Conservation (phyloP, 306 rosid species). For the Spatholobus suberectus region DNA sequence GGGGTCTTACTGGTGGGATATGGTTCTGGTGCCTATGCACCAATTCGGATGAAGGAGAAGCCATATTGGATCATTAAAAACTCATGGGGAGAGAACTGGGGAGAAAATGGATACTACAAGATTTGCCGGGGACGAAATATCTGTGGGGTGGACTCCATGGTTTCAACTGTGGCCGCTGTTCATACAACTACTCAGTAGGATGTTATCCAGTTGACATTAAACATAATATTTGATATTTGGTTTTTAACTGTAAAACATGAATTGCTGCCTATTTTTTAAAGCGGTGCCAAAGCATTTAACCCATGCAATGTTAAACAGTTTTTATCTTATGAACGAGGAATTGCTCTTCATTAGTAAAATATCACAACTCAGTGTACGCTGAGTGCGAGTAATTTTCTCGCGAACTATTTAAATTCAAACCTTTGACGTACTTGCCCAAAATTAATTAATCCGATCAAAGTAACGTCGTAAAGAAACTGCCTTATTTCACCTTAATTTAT, state of each 20-base stretch:
- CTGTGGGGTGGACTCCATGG: constrained; percentile 77
- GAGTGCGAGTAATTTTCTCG: neutral
- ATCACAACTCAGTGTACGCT: too few species aligned
- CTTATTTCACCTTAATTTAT: neutral
- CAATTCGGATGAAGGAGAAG: constrained; percentile 84
- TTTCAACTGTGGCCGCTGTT: constrained; percentile 50
- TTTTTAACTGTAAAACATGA: neutral
- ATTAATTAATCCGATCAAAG: too few species aligned
- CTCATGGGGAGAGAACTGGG: constrained; percentile 96
- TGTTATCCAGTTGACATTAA: neutral
- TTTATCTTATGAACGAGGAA: neutral
- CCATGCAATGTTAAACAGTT: neutral
- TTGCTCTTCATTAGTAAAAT: neutral
- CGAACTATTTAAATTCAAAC: neutral
- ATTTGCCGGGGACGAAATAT: constrained; percentile 84
- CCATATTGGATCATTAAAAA: constrained; percentile 94
- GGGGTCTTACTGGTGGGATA: constrained; percentile 91
- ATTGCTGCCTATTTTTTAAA: neutral
- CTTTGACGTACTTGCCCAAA: too few species aligned
- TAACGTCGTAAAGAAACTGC: too few species aligned
- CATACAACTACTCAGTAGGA: constrained; percentile 38
- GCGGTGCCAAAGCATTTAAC: neutral
- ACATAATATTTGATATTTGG: neutral
- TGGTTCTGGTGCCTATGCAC: constrained; percentile 77
- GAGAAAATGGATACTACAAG: constrained; percentile 90